phyloP scores from a whole-genome alignment of 306 rosid species.

The Vicia faba region DNA sequence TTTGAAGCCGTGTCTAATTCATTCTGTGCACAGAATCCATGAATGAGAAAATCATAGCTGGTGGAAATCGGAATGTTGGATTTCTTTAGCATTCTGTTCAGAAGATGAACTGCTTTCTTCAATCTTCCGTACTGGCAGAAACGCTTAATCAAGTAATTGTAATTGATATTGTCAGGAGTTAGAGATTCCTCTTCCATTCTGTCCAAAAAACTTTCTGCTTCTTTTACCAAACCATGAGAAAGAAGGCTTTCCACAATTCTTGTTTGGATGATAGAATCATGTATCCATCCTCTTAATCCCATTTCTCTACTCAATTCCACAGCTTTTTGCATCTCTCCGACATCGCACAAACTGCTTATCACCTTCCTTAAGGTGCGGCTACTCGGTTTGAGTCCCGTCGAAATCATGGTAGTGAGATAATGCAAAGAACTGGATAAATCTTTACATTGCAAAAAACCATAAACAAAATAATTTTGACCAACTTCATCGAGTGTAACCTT shows the following conservation, averaged over 20 bases:
- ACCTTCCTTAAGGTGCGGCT: conserved; percentile 66
- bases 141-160: conserved; percentile 61
- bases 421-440: conserved; percentile 54
- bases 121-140: conserved; percentile 66
- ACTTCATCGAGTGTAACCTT: conserved; percentile 58
- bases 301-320: conserved; percentile 64
- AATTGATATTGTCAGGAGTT: conserved; percentile 64
- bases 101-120: conserved; percentile 62
- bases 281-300: conserved; percentile 72
- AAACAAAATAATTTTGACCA: conserved; percentile 70
- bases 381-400: conserved; percentile 59
- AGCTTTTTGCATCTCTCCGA: conserved; percentile 62
- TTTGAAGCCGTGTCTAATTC: conserved; percentile 56
- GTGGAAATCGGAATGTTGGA: conserved; percentile 56
- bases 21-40: conserved; percentile 54
- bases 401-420: conserved; percentile 67
- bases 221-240: conserved; percentile 57
- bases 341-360: conserved; percentile 57
- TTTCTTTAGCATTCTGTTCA: conserved; percentile 76
- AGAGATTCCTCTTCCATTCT: conserved; percentile 61
- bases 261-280: conserved; percentile 65
- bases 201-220: conserved; percentile 69
- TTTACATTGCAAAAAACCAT: conserved; percentile 63
- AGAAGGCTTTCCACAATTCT: conserved; percentile 62
- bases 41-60: conserved; percentile 68